phyloP scores from a whole-genome alignment of 192 early-diverging fungal species.

The Funneliformis mosseae region DNA sequence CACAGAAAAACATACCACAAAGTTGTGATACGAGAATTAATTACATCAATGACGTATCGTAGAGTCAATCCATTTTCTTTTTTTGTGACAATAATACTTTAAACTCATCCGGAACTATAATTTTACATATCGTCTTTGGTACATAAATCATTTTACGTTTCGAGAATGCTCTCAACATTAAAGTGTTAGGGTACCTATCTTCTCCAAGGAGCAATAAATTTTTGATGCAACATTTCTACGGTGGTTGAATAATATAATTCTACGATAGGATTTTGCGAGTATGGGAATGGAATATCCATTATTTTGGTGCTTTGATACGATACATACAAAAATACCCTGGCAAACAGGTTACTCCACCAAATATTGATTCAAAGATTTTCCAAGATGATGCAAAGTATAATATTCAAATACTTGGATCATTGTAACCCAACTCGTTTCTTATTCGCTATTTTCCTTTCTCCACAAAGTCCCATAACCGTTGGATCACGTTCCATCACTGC shows the following conservation, averaged over 20 bases:
- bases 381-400: slow-evolving; percentile 95
- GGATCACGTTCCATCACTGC: slow-evolving; percentile 89
- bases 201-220: slow-evolving; percentile 82
- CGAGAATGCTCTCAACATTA: slow-evolving; percentile 87
- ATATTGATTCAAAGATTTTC: slow-evolving; percentile 95
- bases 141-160: slow-evolving; percentile 87
- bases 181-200: slow-evolving; percentile 83
- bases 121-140: slow-evolving; percentile 81
- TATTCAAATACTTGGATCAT: slow-evolving; percentile 98
- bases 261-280: slow-evolving; percentile 83
- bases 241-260: slow-evolving; percentile 78
- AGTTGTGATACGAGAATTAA: slow-evolving; percentile 85
- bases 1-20: slow-evolving; percentile 89
- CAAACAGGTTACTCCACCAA: slow-evolving; percentile 97
- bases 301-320: slow-evolving; percentile 86
- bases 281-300: slow-evolving; percentile 77
- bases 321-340: slow-evolving; percentile 99
- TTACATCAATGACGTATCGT: slow-evolving; percentile 89
- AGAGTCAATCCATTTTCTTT: slow-evolving; percentile 94
- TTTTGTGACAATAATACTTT: slow-evolving; percentile 84
- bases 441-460: slow-evolving; percentile 96
- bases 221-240: slow-evolving; percentile 80
- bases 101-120: slow-evolving; percentile 82
- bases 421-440: slow-evolving; percentile 84
- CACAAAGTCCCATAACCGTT: slow-evolving; percentile 94